Conservation (phyloP, 805 yeast species). For the Komagataella populi region DNA sequence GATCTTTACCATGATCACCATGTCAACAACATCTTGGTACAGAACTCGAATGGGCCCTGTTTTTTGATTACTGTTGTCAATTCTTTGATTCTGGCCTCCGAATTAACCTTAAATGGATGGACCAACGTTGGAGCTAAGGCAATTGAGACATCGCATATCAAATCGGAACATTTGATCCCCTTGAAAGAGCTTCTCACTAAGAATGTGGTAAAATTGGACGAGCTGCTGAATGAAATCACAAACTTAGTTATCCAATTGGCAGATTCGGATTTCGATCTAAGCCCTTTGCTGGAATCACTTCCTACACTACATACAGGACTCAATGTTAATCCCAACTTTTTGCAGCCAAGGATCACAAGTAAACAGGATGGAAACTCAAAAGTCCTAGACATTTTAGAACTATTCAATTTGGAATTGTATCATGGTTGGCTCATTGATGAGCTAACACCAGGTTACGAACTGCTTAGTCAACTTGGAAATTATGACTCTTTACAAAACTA, state of each 20-base stretch:
- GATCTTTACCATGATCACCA: constrained; percentile 9
- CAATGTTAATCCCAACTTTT: constrained; percentile 56
- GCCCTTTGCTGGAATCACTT: constrained; percentile 34
- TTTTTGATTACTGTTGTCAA: constrained; percentile 72
- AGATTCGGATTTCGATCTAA: constrained; percentile 15
- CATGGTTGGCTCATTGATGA: constrained; percentile 75
- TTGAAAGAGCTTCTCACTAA: constrained; percentile 12
- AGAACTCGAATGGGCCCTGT: constrained; percentile 80
- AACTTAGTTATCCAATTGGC: constrained; percentile 23
- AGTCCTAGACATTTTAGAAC: constrained; percentile 8
- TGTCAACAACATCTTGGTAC: constrained; percentile 50
- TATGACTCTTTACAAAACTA: constrained; percentile 18
- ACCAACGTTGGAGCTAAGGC: constrained; percentile 6
- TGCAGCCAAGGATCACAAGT: constrained; percentile 16
- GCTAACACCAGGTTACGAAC: not conserved
- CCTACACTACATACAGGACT: constrained; percentile 63
- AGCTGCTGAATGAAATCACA: constrained; percentile 36
- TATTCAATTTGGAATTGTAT: constrained; percentile 26
- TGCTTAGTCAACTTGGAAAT: constrained; percentile 5
- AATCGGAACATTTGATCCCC: constrained; percentile 5
- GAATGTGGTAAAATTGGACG: constrained; percentile 17
- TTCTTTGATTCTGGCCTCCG: constrained; percentile 41
- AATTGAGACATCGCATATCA: not conserved
- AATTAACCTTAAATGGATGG: constrained; percentile 12
- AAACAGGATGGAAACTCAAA: constrained; percentile 1